Evolutionary conservation across 768 basidiomycete species (phyloP), one percentile per base, ranked within the genome.

Genomic region (Pleurotus salmoneostramineus): DNA sequence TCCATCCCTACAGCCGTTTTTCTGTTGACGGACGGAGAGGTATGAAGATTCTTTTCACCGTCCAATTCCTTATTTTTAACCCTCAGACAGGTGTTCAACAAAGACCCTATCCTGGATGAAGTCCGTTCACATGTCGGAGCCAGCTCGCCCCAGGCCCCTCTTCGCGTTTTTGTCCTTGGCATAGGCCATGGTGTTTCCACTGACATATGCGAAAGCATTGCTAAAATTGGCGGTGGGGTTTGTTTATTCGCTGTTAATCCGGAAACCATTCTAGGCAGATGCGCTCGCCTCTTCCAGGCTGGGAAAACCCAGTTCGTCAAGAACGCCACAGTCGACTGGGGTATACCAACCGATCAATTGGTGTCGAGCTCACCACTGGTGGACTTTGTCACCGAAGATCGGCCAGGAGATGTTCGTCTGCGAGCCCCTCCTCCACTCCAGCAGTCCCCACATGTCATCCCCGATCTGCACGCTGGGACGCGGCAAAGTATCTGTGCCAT

Each of bases 121-220:
- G 71, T 75, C 12, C 36, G 68, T 3, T 51, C 60, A 1, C 77
- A 75, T 14, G 72, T 83, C 5, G 56, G 31, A 2, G 56, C 54
- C n/a, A 67, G 77, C 31, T 49, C 66, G 1, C 37, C 61, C 0
- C 44, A 65, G 5, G 71, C 72, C 0, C 72, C 72, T 6, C 58
- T 82, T 2, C 81, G 83, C 6, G 72, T 86, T 3, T 88, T 85
- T 58, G 73, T 77, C 6, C 75, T 88, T 1, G 85, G 85, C 0
- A 83, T 88, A 11, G 86, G 87, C 10, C 50, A 69, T 21, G 62
- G 60, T 0, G 76, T 79, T 2, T 84, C 84, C 3, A 80, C 73
- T 3, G 79, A 73, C 0, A 72, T 81, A 62, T 83, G 82, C 61
- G 75, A 82, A 60, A 68, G 75, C 3, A 78, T 88, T n/a, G 84